Evolutionary conservation across 352 stramenopile genomes (phyloP).

Genomic region (Thalassiosira sp.): DNA sequence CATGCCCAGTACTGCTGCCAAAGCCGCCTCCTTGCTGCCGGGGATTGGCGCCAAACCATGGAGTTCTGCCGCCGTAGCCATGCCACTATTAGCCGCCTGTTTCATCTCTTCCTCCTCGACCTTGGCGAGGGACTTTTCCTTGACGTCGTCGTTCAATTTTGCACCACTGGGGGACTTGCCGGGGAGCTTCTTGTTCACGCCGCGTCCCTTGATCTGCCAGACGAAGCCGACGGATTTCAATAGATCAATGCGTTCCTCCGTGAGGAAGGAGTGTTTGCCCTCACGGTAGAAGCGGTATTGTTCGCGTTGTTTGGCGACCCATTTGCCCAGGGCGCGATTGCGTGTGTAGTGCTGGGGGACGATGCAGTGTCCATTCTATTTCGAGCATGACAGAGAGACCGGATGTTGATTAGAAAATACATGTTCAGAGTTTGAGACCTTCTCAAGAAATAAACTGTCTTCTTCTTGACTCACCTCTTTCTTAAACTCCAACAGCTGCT

Average conservation of each 20-base stretch:
- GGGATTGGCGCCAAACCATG: too few relatives aligned
- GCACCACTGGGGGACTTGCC: neutral
- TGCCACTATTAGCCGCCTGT: too few relatives aligned
- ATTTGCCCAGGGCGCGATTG: constrained; percentile 61
- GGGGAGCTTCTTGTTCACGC: constrained; percentile 6
- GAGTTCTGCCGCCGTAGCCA: neutral
- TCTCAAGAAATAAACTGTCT: too few relatives aligned
- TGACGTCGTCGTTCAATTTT: neutral
- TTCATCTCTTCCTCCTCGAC: constrained; percentile 8
- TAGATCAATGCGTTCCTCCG: constrained; percentile 65
- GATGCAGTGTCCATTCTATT: constrained; percentile 38
- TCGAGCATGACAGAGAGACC: neutral
- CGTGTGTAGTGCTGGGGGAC: constrained; percentile 60
- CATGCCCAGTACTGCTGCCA: too few relatives aligned
- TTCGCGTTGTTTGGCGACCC: constrained; percentile 61
- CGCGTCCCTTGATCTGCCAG: constrained; percentile 52
- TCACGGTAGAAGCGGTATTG: constrained; percentile 46
- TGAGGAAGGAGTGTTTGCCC: constrained; percentile 59
- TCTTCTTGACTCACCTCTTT: constrained; percentile 33
- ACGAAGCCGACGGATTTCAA: constrained; percentile 62
- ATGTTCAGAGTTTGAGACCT: too few relatives aligned
- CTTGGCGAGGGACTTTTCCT: constrained; percentile 1
- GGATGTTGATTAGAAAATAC: constrained; percentile 15
- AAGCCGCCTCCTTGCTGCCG: too few relatives aligned
- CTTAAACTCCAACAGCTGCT: constrained; percentile 69